Base-by-base conservation (phyloP, 2,329 filamentous ascomycete species). In the Exophiala phaeomuriformis region DNA sequence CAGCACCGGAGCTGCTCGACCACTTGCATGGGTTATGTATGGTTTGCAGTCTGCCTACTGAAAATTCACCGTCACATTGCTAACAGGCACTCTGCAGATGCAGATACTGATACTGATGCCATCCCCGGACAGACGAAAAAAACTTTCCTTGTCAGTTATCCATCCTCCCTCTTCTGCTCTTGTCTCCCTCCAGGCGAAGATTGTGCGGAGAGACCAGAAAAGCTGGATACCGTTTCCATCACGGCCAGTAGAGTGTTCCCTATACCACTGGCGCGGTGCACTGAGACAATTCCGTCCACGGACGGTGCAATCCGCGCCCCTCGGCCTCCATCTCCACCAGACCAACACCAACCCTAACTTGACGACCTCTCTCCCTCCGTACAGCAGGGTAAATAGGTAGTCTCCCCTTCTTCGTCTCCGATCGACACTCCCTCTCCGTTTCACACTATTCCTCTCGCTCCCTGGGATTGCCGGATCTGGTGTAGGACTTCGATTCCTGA, bases 371-470 rank as follows among this genome's bases (percentile, higher is more conserved):
- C 39, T 41, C 4, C 39, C 19, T 27, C 39, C 39, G 4, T 41
- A 5, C 19, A 7, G 9, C 39, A 10, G 39, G 5, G 39, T n/a
- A 5, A 33, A 32, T 19, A 19, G 19, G 19, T 19, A 33, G 4
- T 8, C 4, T 3, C 42, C 43, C 46, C 39, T 41, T 46, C 43
- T 37, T 49, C 47, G 48, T 33, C 51, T 35, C 44, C 42, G 52
- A 54, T 54, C 52, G 52, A 54, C 52, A 39, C 36, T 47, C 39
- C 29, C n/a, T 28, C 41, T 33, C 43, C 35, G 10, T 47, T 42
- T 51, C 47, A 44, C 31, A 45, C 19, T 27, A 31, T 27, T 39
- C 39, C 35, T 28, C 49, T 36, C 39, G 31, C 36, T 37, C 44
- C 46, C 44, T 28, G 47, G 40, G 35, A 33, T 9, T 40, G n/a